phyloP scores from a whole-genome alignment of 108 stramenopile genomes.

The Phaeodactylum tricornutum region DNA sequence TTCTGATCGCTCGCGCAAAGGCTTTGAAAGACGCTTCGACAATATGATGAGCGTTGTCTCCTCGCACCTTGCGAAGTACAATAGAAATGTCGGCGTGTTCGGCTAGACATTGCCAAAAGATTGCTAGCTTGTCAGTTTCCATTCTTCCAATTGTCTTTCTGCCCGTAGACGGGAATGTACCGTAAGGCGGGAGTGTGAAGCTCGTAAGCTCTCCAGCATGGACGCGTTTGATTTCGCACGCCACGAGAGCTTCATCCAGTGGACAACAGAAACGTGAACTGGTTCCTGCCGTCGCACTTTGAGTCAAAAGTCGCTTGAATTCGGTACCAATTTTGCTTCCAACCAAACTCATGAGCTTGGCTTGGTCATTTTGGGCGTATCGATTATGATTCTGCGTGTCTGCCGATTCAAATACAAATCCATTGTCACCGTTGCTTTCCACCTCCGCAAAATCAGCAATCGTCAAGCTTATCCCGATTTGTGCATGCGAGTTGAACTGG shows the following conservation, averaged over 20 bases:
- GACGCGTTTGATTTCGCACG: constrained; percentile 36
- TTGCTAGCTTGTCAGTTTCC: constrained; percentile 33
- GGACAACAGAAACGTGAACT: constrained; percentile 68
- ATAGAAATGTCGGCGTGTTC: constrained; percentile 35
- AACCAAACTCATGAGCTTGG: constrained; percentile 23
- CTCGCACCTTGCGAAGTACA: constrained; percentile 49
- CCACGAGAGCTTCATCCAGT: constrained; percentile 77
- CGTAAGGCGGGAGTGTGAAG: constrained; percentile 60
- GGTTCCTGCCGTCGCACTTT: constrained; percentile 4
- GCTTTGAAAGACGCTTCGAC: constrained; percentile 83
- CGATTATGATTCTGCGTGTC: constrained; percentile 28
- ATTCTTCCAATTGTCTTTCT: constrained; percentile 53
- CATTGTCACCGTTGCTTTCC: constrained; percentile 3
- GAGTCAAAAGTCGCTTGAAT: constrained; percentile 5
- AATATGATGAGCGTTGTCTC: constrained; percentile 78
- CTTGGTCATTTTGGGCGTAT: constrained; percentile 39
- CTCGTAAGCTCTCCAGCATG: constrained; percentile 7
- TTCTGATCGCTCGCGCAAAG: constrained; percentile 64
- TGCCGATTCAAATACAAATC: background rate
- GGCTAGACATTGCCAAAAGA: constrained; percentile 47
- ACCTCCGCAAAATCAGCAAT: constrained; percentile 14
- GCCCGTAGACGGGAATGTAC: constrained; percentile 56
- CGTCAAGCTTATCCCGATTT: constrained; percentile 57
- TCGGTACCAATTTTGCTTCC: constrained; percentile 47
- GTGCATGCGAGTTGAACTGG: constrained; percentile 83